Percentiles rank a stretch among this genome's conserved stretches.
phyloP scores from a whole-genome alignment of 306 rosid genomes.

The Trifolium subterraneum region DNA sequence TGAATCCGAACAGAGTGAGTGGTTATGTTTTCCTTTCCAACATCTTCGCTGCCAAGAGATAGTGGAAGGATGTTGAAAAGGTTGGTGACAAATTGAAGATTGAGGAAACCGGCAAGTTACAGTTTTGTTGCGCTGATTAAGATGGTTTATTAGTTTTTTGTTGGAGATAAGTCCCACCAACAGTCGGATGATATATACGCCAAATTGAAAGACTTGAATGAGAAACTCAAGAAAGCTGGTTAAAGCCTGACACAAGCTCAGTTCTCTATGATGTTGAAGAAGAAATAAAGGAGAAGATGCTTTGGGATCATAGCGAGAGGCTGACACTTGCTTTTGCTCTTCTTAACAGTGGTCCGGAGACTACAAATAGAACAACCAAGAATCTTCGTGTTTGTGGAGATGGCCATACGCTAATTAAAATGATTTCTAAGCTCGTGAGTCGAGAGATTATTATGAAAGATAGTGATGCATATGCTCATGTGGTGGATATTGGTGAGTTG shows the following conservation, averaged over 20 bases:
- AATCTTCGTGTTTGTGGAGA: conserved; percentile 67
- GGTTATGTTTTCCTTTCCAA: conserved; percentile 71
- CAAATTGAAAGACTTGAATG: conserved; percentile 54
- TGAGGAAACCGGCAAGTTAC: conserved; percentile 61
- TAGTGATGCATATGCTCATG: conserved; percentile 60
- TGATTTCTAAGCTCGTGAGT: conserved; percentile 52
- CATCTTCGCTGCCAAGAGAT: conserved; percentile 64
- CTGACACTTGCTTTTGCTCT: conserved; percentile 41
- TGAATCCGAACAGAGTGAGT: conserved; percentile 37
- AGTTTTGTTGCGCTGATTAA: conserved; percentile 39
- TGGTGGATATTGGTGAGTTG: conserved; percentile 60
- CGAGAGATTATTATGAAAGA: conserved; percentile 65
- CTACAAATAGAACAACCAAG: conserved; percentile 63
- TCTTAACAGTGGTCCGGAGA: conserved; percentile 52
- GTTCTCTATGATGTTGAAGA: conserved; percentile 64
- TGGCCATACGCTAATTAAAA: conserved; percentile 60
- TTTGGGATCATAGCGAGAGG: conserved; percentile 68
- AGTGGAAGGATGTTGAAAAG: conserved; percentile 63
- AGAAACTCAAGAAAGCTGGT: conserved; percentile 57
- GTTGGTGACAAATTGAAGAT: conserved; percentile 48
- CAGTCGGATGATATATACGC: conserved; percentile 55
- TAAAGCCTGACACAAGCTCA: conserved; percentile 66
- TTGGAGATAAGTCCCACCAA: conserved; percentile 58
- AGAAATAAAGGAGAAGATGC: conserved; percentile 66
- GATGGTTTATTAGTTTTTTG: conserved; percentile 65